These are phyloP conservation scores for Podochytrium sp. DNA, from an alignment of 192 early-diverging fungal genomes.

Conservation along the genomic window DNA sequence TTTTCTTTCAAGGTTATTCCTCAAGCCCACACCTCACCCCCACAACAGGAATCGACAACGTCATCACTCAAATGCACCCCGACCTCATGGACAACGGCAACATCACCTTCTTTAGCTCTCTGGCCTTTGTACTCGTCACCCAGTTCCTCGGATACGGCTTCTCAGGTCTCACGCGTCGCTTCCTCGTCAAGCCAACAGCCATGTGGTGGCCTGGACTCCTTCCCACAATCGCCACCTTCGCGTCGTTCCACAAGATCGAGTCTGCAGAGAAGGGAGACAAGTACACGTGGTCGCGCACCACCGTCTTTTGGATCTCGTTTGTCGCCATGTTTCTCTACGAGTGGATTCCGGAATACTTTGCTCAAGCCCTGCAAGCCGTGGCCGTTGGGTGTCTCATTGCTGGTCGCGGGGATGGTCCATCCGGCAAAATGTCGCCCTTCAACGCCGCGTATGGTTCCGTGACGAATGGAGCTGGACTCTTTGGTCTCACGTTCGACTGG, in stretches of 20 bases:
- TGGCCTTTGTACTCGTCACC: constrained; percentile 36
- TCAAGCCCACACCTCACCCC: too few species aligned
- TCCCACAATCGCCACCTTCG: constrained; percentile 40
- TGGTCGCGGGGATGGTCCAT: neutral
- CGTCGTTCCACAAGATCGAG: constrained; percentile 17
- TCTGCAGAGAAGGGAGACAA: neutral
- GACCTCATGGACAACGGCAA: constrained; percentile 21
- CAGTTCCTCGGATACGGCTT: constrained; percentile 66
- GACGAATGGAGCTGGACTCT: constrained; percentile 11
- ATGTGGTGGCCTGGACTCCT: constrained; percentile 89
- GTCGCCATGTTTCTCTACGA: constrained; percentile 23
- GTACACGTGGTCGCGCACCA: constrained; percentile 22
- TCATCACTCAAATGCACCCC: constrained; percentile 18
- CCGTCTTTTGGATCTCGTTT: constrained; percentile 33
- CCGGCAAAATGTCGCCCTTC: neutral
- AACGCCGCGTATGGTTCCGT: neutral
- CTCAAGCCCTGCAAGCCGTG: constrained; percentile 7
- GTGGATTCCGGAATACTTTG: constrained; percentile 29
- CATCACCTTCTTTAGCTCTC: neutral
- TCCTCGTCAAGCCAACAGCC: constrained; percentile 79
- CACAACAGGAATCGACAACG: too few species aligned
- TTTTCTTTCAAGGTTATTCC: too few species aligned
- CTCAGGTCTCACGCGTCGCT: constrained; percentile 66
- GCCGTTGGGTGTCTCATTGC: constrained; percentile 24
- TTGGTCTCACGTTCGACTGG: constrained; percentile 21